Evolutionary conservation across 805 yeast species (phyloP), one percentile per base, ranked within the genome.

Genomic region (Scheffersomyces coipomensis): DNA sequence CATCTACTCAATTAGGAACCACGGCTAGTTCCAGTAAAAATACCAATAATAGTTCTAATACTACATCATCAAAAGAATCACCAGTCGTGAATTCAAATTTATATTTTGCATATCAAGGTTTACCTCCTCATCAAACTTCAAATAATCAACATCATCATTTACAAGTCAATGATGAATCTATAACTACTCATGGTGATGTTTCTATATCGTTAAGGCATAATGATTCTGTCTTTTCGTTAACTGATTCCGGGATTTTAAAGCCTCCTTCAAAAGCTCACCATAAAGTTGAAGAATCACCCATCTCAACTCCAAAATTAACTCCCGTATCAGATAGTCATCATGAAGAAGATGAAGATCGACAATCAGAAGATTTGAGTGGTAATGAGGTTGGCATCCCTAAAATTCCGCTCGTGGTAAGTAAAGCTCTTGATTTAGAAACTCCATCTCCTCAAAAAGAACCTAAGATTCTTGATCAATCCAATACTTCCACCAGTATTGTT

Each of bases 101-200:
- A 18, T 78, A 79, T 53, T 78, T 78, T 56, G 74, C 72, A 4
- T 78, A 74, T 48, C 83, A 78, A 47, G 83, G 84, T 1, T 53
- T 74, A 8, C 83, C 84, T 3, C 80, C 79, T 2, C 83, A 78
- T 47, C 39, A 68, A 60, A 35, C 35, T 16, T 8, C 25, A 13
- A 24, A 38, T 11, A 26, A 10, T 25, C 43, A 15, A 9, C 41
- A 27, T 23, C 40, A 34, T 3, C 32, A 18, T 16, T 19, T 10
- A 15, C 42, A 38, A 17, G 29, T 27, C 24, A 29, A 37, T 17
- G 46, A 37, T 19, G 42, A 32, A 30, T 22, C 37, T 11, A 12
- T 18, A 11, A 29, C 35, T 8, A 35, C 25, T 15, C 44, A 48
- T 26, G 52, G 51, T 19, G 60, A 58, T 22, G 40, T 66, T 8